Evolutionary conservation across 176 grass and related monocot species (phyloP).

Genomic region (Elaeis guineensis): DNA sequence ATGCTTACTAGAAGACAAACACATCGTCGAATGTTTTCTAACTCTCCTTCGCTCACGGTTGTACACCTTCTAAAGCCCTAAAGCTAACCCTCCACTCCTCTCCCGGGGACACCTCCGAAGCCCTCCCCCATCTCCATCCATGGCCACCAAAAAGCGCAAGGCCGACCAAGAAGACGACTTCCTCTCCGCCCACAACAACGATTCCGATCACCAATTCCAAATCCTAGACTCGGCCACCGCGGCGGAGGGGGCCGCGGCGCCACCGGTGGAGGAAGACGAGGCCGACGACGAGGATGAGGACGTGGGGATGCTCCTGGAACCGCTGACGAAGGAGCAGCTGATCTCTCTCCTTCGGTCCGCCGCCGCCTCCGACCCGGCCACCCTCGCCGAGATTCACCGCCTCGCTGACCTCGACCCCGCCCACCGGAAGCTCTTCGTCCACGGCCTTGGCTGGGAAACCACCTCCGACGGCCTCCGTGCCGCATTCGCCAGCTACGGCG

Average conservation of each 20-base stretch:
- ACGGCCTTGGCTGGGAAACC: conserved; percentile 91
- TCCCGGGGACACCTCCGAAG: too few species aligned
- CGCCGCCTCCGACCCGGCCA: not conserved
- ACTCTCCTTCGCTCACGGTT: too few species aligned
- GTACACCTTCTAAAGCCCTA: too few species aligned
- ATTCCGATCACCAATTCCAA: not conserved
- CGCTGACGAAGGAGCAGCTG: not conserved
- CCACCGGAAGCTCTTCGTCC: conserved; percentile 86
- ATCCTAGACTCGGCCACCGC: not conserved
- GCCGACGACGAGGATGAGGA: not conserved
- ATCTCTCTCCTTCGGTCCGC: not conserved
- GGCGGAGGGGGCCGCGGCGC: not conserved
- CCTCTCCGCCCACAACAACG: not conserved
- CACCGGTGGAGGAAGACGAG: not conserved
- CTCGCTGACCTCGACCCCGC: conserved; percentile 73
- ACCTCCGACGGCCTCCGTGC: conserved; percentile 61
- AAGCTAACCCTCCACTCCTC: too few species aligned
- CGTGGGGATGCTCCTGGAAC: not conserved
- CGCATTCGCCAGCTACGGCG: conserved; percentile 71
- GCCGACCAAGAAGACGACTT: not conserved
- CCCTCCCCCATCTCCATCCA: not conserved
- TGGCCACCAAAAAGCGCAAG: not conserved
- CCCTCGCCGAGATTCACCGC: not conserved
- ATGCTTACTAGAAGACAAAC: too few species aligned
- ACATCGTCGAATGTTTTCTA: too few species aligned